Conservation (phyloP, 345 rosid species). For the Eutrema japonicum region DNA sequence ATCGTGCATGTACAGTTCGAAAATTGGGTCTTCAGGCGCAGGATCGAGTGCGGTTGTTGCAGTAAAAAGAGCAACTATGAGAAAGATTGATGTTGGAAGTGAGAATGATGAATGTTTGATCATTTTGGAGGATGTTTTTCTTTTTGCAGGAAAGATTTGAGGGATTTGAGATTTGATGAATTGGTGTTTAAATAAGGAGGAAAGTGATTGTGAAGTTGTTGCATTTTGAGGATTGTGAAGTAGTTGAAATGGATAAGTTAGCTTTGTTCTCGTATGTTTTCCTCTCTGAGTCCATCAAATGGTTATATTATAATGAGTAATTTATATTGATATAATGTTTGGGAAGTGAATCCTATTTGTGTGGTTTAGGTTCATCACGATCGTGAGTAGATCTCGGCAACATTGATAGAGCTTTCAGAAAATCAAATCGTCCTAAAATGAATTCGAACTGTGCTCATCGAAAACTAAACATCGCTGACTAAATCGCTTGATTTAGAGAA, state of each 20-base stretch:
- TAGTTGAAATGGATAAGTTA: conserved; percentile 43
- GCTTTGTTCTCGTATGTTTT: not conserved
- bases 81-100: conserved; percentile 42
- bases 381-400: no score
- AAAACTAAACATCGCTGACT: no score
- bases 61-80: conserved; percentile 42
- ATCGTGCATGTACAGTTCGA: conserved; percentile 89
- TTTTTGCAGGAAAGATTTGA: conserved; percentile 15
- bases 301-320: not conserved
- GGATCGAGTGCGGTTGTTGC: conserved; percentile 50
- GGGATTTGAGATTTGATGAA: not conserved
- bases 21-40: conserved; percentile 49
- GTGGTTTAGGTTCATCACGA: conserved; percentile 19
- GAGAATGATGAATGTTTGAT: conserved; percentile 41
- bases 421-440: no score
- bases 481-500: no score
- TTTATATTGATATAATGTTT: not conserved
- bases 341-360: not conserved
- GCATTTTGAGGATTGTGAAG: conserved; percentile 33
- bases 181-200: conserved; percentile 18
- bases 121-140: conserved; percentile 43
- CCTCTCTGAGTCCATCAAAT: not conserved
- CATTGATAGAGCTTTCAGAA: no score
- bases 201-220: conserved; percentile 37
- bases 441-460: no score